Evolutionary conservation across 169 alveolate genomes (phyloP).

Genomic region (Neospora caninum): DNA sequence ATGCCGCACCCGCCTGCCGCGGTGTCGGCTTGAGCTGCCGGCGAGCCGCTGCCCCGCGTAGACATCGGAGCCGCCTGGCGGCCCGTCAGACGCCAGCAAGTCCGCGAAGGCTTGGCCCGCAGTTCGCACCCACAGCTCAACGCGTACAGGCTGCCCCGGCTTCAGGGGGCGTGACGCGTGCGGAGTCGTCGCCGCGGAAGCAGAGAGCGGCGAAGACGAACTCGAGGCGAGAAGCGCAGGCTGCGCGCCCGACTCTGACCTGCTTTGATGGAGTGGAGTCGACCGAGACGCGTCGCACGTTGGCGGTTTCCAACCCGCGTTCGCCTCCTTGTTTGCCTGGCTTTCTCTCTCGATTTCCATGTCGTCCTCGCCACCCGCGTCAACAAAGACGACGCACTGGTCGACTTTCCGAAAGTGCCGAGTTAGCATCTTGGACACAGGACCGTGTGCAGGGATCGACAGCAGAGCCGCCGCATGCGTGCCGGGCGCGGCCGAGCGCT

Average conservation of each 20-base stretch:
- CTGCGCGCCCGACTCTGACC: background rate
- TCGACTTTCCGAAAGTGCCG: constrained; percentile 2
- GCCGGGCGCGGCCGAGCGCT: background rate
- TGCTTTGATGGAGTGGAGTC: no score
- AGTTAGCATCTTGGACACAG: background rate
- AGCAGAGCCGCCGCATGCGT: background rate
- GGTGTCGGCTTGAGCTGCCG: background rate
- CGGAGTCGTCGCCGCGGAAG: background rate
- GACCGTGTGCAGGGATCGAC: background rate
- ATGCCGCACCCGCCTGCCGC: background rate
- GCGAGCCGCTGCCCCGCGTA: background rate
- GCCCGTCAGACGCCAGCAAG: background rate
- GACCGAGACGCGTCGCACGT: no score
- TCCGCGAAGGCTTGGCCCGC: constrained; percentile 39
- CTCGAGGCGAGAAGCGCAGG: background rate
- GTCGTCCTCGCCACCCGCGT: background rate
- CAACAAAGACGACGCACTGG: background rate
- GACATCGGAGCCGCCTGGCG: no score
- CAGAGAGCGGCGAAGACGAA: background rate
- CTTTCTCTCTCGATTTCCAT: no score
- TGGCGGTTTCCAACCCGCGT: no score
- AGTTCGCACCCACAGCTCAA: constrained; percentile 31
- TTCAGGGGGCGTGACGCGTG: background rate
- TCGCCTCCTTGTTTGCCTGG: no score
- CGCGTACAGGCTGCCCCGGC: background rate